Conservation (phyloP, 495 filamentous ascomycete genomes). For the Lichina pygmaea region DNA sequence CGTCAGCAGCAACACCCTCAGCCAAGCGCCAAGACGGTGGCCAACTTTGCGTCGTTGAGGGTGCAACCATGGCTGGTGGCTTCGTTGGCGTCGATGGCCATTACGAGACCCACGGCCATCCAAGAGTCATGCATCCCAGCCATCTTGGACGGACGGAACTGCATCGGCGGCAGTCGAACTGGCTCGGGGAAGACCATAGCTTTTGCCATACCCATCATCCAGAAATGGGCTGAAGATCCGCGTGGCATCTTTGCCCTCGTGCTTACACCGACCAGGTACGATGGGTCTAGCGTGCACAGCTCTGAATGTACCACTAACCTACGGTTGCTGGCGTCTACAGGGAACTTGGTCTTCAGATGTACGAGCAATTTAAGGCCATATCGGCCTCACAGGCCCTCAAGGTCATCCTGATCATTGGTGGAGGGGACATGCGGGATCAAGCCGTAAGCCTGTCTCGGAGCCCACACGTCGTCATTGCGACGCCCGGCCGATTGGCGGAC, state of each 20-base stretch:
- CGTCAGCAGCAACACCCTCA: no score
- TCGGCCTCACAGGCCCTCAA: conserved; percentile 66
- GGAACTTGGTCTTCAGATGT: conserved; percentile 87
- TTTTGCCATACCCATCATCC: conserved; percentile 78
- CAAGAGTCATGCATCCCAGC: conserved; percentile 77
- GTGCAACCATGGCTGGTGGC: conserved; percentile 76
- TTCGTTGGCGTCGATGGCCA: conserved; percentile 63
- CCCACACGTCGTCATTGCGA: conserved; percentile 84
- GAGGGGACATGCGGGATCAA: conserved; percentile 75
- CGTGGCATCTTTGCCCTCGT: conserved; percentile 73
- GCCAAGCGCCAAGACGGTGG: conserved; percentile 8
- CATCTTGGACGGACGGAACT: conserved; percentile 72
- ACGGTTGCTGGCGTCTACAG: conserved; percentile 11
- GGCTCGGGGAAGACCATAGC: conserved; percentile 99
- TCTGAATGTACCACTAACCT: background rate
- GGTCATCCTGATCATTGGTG: conserved; percentile 64
- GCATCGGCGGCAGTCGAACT: conserved; percentile 79
- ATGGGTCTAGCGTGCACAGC: background rate
- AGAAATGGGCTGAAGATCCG: conserved; percentile 81
- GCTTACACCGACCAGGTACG: conserved; percentile 63
- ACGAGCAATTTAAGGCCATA: conserved; percentile 82
- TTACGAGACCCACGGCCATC: conserved; percentile 71
- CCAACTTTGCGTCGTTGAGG: conserved; percentile 45
- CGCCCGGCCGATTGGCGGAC: conserved; percentile 78
- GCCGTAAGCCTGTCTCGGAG: conserved; percentile 54